Base-by-base conservation (phyloP, 169 alveolate species). In the Cryptosporidium parvum region DNA sequence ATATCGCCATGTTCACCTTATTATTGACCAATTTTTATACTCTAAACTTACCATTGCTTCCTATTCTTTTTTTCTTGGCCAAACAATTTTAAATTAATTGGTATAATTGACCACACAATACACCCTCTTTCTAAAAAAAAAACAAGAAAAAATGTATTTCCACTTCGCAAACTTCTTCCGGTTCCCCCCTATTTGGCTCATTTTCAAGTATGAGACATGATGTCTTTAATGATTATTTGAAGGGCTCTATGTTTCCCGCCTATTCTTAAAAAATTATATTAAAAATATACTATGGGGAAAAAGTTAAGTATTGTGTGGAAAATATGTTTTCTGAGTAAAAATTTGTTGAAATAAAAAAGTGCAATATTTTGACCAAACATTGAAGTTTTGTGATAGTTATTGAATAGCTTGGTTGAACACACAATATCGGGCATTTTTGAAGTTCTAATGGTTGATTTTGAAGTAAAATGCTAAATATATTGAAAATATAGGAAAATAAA, bases 201-300 rank as follows among this genome's bases (percentile, higher is more conserved):
- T 29, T 35, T 48, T 73, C 70, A 73, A 73, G 69, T 73, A 73
- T 73, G 86, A 73, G 86, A 73, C 86, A 73, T 73, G 70, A 59
- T 73, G 86, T 73, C 86, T 73, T 53, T 18, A 73, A 59, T 73
- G 86, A 73, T 73, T 56, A 73, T 73, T 73, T 73, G 86, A 53
- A 73, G 12, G 44, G 56, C n/a, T 5, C 68, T 3, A 1, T 3
- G 35, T 37, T 53, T 37, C 86, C 84, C 84, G 84, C 84, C 58
- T 69, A 44, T 10, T 1, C 37, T 21, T 51, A 29, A 37, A 33
- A 33, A 65, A 65, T 37, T 16, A 37, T 65, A 65, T 48, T 48
- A 48, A 48, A 37, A 37, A 42, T 9, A 53, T n/a, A 53, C 4
- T 3, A 21, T 26, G 67, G 35, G 67, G 67, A 9, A 56, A 16